A percentile compares a stretch with the other conserved stretches of the same genome.
Evolutionary conservation across 2,329 filamentous ascomycete genomes (phyloP).

Genomic region (Sclerotinia subarctica): DNA sequence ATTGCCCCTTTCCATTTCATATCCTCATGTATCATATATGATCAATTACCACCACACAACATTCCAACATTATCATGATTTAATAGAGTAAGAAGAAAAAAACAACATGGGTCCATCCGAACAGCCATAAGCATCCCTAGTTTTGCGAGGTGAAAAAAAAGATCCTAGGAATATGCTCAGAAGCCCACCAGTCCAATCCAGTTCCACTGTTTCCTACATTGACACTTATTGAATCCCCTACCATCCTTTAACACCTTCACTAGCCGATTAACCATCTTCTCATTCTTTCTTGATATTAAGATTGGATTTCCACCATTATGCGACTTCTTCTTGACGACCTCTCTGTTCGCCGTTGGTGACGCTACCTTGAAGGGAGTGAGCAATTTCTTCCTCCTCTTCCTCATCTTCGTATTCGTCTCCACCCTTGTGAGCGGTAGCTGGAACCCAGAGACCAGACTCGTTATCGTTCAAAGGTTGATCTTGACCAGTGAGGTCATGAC

Average conservation of each 20-base stretch:
- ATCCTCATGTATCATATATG: constrained; percentile 14
- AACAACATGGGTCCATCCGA: background rate
- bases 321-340: constrained; percentile 51
- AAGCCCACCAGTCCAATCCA: constrained; percentile 18
- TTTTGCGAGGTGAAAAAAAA: constrained; percentile 23
- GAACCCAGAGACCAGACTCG: constrained; percentile 78
- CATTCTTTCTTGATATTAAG: constrained; percentile 4
- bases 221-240: constrained; percentile 20
- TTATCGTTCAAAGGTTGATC: constrained; percentile 74
- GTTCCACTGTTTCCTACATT: constrained; percentile 20
- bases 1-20: background rate
- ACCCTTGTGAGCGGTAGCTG: constrained; percentile 61
- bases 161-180: constrained; percentile 33
- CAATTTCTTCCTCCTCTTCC: constrained; percentile 59
- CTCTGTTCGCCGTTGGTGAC: constrained; percentile 55
- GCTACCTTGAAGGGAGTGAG: constrained; percentile 51
- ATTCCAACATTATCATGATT: constrained; percentile 13
- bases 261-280: constrained; percentile 13
- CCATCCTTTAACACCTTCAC: background rate
- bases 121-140: constrained; percentile 6
- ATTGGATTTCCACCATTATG: constrained; percentile 8
- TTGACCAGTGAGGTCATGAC: constrained; percentile 78
- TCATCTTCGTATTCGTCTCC: constrained; percentile 61
- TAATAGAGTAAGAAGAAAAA: background rate
- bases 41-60: constrained; percentile 20